Base-by-base conservation (phyloP, 2,329 filamentous ascomycete species). In the Colletotrichum horii region DNA sequence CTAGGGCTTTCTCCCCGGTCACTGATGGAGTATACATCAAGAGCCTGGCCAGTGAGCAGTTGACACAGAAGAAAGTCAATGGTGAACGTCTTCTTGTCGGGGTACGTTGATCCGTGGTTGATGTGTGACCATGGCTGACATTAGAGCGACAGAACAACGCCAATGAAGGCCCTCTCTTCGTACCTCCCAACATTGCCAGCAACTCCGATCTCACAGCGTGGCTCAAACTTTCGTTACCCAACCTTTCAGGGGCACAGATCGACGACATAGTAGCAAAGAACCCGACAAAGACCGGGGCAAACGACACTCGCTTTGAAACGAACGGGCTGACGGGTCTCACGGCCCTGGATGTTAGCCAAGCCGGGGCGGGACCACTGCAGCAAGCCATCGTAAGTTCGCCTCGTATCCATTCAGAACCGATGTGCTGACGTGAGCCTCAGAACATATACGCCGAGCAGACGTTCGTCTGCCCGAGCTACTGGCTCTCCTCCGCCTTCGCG, bases 401-500 rank as follows among this genome's bases (percentile, higher is more conserved):
- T 52, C n/a, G 6, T 52, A 52, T 22, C 12, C 43, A 11, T 1
- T 8, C 11, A 0, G 4, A 52, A 14, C 6, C 43, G 3, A 3
- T 8, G 12, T n/a, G 43, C 43, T 66, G 19, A 58, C 38, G 19
- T 60, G 85, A 87, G 30, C 88, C 85, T 11, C 82, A 85, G 75
- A 89, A 90, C 78, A 87, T 92, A 64, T 89, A 88, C 76, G 89
- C 87, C 56, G 90, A 92, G 80, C 84, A 87, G 1, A 89, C 88
- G 3, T 91, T 91, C 75, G 84, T 88, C 58, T 92, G 91, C 79
- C 87, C 90, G 0, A 86, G 87, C 0, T 91, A 91, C 80, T 91
- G 89, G 90, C 81, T 91, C 71, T 86, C 87, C 3, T 83, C 87
- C 43, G 88, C 88, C 4, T 91, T 85, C 67, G 22, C 71, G 3